Base-by-base conservation (phyloP, 371 early-diverging fungal species). In the Blastocladiella emersonii region DNA sequence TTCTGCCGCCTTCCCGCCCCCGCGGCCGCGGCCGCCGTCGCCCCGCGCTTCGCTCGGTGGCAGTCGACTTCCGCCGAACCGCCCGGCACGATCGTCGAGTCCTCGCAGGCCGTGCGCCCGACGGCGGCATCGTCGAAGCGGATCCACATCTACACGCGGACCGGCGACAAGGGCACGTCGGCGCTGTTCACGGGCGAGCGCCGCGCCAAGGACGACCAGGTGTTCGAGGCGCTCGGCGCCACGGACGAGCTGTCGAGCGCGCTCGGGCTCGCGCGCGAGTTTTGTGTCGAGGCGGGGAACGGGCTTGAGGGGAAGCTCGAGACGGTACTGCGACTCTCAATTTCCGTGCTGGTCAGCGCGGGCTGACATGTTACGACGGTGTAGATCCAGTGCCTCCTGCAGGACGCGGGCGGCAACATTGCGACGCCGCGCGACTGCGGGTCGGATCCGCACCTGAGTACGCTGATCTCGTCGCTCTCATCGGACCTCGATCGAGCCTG, bases 141-240 rank as follows among this genome's bases (percentile, higher is more conserved):
- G 2, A 44, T 82, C 60, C 78, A 80, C 70, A 86, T 95, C 49
- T 95, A 95, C 74, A 95, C 96, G 12, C 82, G 88, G 37, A 95
- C 94, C 0, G 96, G 95, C 25, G 96, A 95, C 76, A 88, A 88
- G 79, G 95, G 91, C 61, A 87, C 88, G 1, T 91, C 93, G 0
- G 75, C 92, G 0, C 78, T 95, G 49, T 95, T 82, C 73, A 92
- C 88, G 37, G 96, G 96, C 32, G 91, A 94, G 69, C 81, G 95
- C 23, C 80, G 91, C 27, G 61, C 76, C 57, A 95, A 95, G 72
- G 82, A 88, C 65, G 94, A 94, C 66, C 73, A 71, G 23, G 82
- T 93, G 27, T 95, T 95, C 74, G 92, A 92, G 63, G 91, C 94
- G 1, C 82, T 95, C 27, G 95, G 95, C 64, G 78, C 85, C 13